phyloP scores from a whole-genome alignment of 352 stramenopile genomes.

The Phytopythium sindhum region DNA sequence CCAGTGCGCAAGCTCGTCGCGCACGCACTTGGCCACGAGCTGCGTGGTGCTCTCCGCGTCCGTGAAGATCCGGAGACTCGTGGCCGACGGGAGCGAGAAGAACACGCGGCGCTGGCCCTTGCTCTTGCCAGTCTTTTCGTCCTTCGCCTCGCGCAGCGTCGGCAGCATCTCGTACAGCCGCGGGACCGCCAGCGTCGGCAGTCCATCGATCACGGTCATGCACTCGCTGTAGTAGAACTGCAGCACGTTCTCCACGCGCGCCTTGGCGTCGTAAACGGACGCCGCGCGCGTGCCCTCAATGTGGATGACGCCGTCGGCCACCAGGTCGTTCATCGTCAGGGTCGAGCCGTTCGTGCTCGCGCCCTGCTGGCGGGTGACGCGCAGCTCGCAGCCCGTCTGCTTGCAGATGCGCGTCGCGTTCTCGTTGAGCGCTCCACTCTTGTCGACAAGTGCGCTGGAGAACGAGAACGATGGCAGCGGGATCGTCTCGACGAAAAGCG shows the following conservation, averaged over 20 bases:
- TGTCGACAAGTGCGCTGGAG: conserved; percentile 48
- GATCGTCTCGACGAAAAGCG: conserved; percentile 65
- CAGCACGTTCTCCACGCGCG: conserved; percentile 65
- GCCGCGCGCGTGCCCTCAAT: conserved; percentile 61
- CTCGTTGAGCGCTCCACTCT: conserved; percentile 54
- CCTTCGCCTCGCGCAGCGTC: conserved; percentile 38
- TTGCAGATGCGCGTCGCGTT: conserved; percentile 73
- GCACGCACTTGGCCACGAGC: conserved; percentile 38
- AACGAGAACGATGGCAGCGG: conserved; percentile 46
- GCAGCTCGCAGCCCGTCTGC: conserved; percentile 74
- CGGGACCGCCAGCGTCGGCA: conserved; percentile 45
- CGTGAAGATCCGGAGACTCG: conserved; percentile 60
- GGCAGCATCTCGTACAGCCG: conserved; percentile 65
- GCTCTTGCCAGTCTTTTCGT: conserved; percentile 9
- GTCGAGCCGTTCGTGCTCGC: not conserved
- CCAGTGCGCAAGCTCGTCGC: conserved; percentile 49
- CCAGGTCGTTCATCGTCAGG: conserved; percentile 12
- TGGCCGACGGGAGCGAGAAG: conserved; percentile 55
- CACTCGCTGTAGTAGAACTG: conserved; percentile 76
- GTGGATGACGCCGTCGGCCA: conserved; percentile 41
- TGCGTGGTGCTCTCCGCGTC: conserved; percentile 52
- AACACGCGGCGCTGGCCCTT: conserved; percentile 26
- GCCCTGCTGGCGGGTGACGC: conserved; percentile 34
- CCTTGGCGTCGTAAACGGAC: conserved; percentile 74
- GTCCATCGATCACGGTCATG: conserved; percentile 41